Evolutionary conservation across 768 basidiomycete species (phyloP).

Genomic region (Podaxis mareebaensis): DNA sequence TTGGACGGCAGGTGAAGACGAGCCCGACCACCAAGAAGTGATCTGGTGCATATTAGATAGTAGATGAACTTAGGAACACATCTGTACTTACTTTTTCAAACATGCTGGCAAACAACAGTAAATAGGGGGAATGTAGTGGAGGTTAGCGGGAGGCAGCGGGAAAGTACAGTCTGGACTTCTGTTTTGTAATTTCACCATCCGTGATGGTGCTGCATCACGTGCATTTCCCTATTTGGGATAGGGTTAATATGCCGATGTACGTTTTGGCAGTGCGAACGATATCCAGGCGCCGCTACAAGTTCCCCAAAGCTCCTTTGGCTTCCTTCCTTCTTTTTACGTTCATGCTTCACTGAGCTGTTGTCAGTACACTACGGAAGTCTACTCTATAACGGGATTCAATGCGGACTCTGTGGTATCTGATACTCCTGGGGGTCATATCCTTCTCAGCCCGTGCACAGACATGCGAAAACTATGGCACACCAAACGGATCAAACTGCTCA

Average conservation of each 20-base stretch:
- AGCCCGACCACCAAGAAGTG: slow-evolving; percentile 54
- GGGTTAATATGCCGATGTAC: neutral
- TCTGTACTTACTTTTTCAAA: slow-evolving; percentile 37
- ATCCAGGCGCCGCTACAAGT: neutral
- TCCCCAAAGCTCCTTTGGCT: neutral
- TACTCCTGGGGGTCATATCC: slow-evolving; percentile 21
- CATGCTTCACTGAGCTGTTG: slow-evolving; percentile 1
- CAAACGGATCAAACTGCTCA: slow-evolving; percentile 58
- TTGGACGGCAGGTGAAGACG: slow-evolving; percentile 27
- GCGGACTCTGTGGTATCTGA: slow-evolving; percentile 1
- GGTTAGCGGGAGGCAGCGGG: neutral
- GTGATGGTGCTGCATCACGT: slow-evolving; percentile 1
- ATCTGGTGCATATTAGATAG: slow-evolving; percentile 34
- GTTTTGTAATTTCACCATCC: neutral
- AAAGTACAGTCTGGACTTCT: neutral
- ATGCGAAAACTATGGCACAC: slow-evolving; percentile 72
- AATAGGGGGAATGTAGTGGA: neutral
- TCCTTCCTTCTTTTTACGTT: neutral
- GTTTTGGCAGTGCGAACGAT: neutral
- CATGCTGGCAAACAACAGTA: slow-evolving; percentile 29
- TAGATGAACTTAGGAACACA: neutral
- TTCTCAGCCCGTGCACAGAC: slow-evolving; percentile 33
- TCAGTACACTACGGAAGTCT: neutral
- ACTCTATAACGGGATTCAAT: neutral
- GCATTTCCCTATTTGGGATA: neutral